Base-by-base conservation (phyloP, 331 rosid genomes). In the Cydonia oblonga region DNA sequence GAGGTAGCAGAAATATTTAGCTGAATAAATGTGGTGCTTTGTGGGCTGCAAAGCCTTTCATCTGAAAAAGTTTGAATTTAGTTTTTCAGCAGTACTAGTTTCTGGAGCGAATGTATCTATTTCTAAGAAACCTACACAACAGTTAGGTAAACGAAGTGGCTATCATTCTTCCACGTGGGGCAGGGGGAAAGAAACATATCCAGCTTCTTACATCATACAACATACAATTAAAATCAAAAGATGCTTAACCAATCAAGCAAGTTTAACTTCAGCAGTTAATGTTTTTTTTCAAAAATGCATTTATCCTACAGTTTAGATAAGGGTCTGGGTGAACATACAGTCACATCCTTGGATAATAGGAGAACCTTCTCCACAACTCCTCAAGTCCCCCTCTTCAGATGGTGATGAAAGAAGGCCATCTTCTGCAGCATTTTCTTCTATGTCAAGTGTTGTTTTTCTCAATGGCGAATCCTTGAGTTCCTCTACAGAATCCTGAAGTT, bases 381-480 rank as follows among this genome's bases (percentile, higher is more conserved):
- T 51, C 23, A 46, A 62, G 72, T 82, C 77, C 60, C 70, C 72
- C 26, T 84, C 87, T 68, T 89, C 93, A 33, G 81, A 72, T 53
- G 92, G 84, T 79, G 96, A 86, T 72, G 81, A 85, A 74, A 90
- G 80, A 40, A 57, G 76, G 51, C 69, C 76, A 77, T 81, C 78
- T 81, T 80, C 83, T 65, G 64, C 84, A 53, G 60, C 83, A 79
- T 74, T 76, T 79, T 84, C 80, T 19, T 79, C 68, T 67, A 70
- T 70, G 69, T 75, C 59, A 71, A 63, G 52, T 58, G 80, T 53
- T 58, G 82, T 79, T 78, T 83, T 81, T 68, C 72, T 74, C 33
- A 73, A 73, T 76, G 75, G 75, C 68, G 81, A 83, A 77, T 70
- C 74, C 69, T 74, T 60, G 64, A 75, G 73, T 72, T 85, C 83